Conservation (phyloP, 2,329 filamentous ascomycete species). For the Colletotrichum graminicola region DNA sequence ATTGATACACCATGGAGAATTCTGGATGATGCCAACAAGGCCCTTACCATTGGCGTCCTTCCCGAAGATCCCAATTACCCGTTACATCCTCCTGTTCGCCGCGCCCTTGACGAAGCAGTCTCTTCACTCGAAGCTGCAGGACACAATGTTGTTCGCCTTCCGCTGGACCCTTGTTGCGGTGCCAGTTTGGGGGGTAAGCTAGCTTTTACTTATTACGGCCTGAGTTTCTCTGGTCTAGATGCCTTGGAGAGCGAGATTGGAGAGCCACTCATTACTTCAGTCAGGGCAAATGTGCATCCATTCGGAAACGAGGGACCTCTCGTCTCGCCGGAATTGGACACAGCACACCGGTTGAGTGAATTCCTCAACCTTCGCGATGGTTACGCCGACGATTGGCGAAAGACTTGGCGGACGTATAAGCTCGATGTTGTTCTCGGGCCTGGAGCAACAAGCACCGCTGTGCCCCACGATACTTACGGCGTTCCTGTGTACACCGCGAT, state of each 20-base stretch:
- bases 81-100: conserved; percentile 63
- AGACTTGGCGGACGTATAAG: conserved; percentile 54
- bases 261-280: conserved; percentile 58
- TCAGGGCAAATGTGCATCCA: conserved; percentile 45
- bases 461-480: conserved; percentile 64
- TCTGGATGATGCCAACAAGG: conserved; percentile 42
- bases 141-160: conserved; percentile 57
- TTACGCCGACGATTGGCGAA: conserved; percentile 56
- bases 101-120: conserved; percentile 57
- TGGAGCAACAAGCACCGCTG: conserved; percentile 62
- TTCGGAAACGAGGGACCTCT: conserved; percentile 47
- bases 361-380: conserved; percentile 52
- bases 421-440: conserved; percentile 65
- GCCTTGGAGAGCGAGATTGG: conserved; percentile 50
- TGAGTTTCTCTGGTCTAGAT: conserved; percentile 48
- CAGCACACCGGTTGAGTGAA: conserved; percentile 55
- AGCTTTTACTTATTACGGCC: conserved; percentile 56
- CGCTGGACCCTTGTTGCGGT: conserved; percentile 47
- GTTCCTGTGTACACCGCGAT: conserved; percentile 60
- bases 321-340: conserved; percentile 46
- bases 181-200: conserved; percentile 49
- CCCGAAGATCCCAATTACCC: conserved; percentile 61
- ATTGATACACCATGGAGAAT: conserved; percentile 60
- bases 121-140: conserved; percentile 56
- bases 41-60: conserved; percentile 62